Base-by-base conservation (phyloP, 75 land plant genomes). In the Pseudotsuga menziesii region DNA sequence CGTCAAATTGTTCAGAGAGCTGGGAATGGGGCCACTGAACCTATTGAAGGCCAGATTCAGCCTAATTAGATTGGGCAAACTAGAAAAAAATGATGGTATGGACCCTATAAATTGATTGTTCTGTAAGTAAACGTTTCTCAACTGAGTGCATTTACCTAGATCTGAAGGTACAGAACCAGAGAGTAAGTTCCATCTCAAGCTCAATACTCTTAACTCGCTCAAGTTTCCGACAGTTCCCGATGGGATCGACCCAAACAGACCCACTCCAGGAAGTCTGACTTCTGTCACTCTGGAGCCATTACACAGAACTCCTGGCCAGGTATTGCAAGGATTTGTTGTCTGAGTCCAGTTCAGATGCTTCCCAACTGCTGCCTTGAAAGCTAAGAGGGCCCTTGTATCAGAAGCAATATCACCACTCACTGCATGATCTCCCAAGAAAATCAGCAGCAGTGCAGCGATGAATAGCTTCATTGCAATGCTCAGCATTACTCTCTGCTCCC, bases 61-160 rank as follows among this genome's bases (percentile, higher is more conserved):
- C 3, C 91, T 74, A 0, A 83, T 85, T 8, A 96, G 85, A 22
- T 56, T 59, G 12, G 69, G 80, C 72, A 91, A 82, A 1, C 8
- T 9, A 61, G 74, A 56, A 22, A 91, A 19, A 3, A 73, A 75
- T 3, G 74, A 52, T 2, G 91, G 92, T 15, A 96, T 60, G 12
- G 78, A 70, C 52, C 98, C 98, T 66, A 83, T 83, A 61, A 93
- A 83, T 12, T 17, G 58, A 76, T 96, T 96, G 25, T 85, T 82
- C 56, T 88, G 91, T 23, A 96, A 61, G 79, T 86, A 93, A n/a
- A 96, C 82, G 36, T 83, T 87, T 9, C 86, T 81, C 44, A 96
- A 87, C 6, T 80, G 74, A 2, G 54, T 3, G 71, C 76, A 79
- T 11, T 56, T 59, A 55, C 76, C 80, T 61, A 96, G 80, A 76